Conservation (phyloP, 2,329 filamentous ascomycete genomes). For the Metarhizium sp. region DNA sequence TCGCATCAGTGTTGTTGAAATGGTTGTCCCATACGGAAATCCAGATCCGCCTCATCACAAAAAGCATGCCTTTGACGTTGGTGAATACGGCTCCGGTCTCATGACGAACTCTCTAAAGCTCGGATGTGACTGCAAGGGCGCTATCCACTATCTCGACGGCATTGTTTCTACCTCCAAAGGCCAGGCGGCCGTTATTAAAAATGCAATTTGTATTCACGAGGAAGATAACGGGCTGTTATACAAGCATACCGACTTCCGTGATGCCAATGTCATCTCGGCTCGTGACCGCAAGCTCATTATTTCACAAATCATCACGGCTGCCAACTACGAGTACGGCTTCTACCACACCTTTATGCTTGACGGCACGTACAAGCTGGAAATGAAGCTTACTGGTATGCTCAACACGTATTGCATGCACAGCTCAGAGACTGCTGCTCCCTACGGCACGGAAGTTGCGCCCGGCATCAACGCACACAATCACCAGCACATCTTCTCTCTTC, state of each 20-base stretch:
- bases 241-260: conserved; percentile 57
- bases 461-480: conserved; percentile 59
- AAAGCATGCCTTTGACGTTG: conserved; percentile 62
- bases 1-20: conserved; percentile 58
- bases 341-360: conserved; percentile 34
- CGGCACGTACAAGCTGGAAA: conserved; percentile 54
- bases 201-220: conserved; percentile 27
- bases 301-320: conserved; percentile 55
- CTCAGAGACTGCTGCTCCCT: conserved; percentile 28
- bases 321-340: conserved; percentile 53
- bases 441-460: conserved; percentile 54
- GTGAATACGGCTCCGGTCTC: conserved; percentile 55
- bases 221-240: conserved; percentile 47
- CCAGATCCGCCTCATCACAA: conserved; percentile 53
- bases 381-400: conserved; percentile 44
- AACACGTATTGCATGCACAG: conserved; percentile 32
- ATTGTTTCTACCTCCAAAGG: conserved; percentile 33
- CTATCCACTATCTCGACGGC: conserved; percentile 35
- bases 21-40: conserved; percentile 62
- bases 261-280: conserved; percentile 46
- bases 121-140: conserved; percentile 54
- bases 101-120: conserved; percentile 58
- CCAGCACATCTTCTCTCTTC: conserved; percentile 60
- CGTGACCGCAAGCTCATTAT: conserved; percentile 51
- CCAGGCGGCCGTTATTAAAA: conserved; percentile 57